Evolutionary conservation across 192 early-diverging fungal species (phyloP).

Genomic region (Phlyctochytrium planicorne): DNA sequence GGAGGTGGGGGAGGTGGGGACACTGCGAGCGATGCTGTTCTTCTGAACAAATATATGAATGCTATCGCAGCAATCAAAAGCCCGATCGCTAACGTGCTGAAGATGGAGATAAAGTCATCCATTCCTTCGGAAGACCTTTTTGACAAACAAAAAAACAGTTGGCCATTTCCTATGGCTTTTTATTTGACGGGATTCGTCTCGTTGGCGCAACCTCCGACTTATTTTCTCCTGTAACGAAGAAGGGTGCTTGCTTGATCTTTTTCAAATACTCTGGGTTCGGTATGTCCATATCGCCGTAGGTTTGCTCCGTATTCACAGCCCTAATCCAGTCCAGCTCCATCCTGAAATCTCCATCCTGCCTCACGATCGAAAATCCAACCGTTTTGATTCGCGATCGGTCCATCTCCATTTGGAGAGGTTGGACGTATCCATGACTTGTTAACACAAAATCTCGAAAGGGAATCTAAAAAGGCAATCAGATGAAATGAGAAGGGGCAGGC

Average conservation of each 20-base stretch:
- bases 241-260: constrained; percentile 8
- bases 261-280: constrained; percentile 28
- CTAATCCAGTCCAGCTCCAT: constrained; percentile 91
- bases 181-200: neutral
- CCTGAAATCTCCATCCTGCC: constrained; percentile 78
- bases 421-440: constrained; percentile 84
- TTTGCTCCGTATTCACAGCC: constrained; percentile 78
- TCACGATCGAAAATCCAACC: constrained; percentile 84
- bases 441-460: constrained; percentile 92
- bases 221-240: constrained; percentile 19
- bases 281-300: constrained; percentile 72
- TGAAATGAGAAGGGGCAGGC: neutral
- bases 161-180: neutral
- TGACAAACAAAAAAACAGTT: too few species aligned
- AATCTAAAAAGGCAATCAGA: constrained; percentile 49
- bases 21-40: too few species aligned
- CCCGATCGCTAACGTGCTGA: too few species aligned
- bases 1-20: too few species aligned
- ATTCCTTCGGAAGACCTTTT: too few species aligned
- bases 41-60: too few species aligned
- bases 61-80: too few species aligned
- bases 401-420: constrained; percentile 84
- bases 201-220: too few species aligned
- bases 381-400: constrained; percentile 80
- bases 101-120: too few species aligned